Base-by-base conservation (phyloP, 371 early-diverging fungal genomes). In the Fennellomyces sp. region DNA sequence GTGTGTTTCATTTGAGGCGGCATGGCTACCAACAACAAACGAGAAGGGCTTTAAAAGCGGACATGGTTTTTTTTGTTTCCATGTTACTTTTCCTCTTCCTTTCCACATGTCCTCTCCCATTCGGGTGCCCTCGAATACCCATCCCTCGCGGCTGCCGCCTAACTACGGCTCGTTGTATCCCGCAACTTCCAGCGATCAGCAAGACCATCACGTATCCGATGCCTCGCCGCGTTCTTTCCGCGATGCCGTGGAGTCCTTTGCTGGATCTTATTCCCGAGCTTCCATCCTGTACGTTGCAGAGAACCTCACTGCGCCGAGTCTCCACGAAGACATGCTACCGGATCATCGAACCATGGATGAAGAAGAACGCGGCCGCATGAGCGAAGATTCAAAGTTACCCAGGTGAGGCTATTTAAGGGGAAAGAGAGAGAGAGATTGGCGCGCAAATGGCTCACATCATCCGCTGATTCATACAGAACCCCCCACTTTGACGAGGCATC, bases 121-220 rank as follows among this genome's bases (percentile, higher is more conserved):
- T 39, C 62, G 72, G 2, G 72, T 64, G 3, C 75, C 75, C 35
- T 52, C 52, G 10, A 75, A 75, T 27, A 75, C 66, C 3, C 75
- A 68, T 60, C 75, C 75, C 15, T 66, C 66, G 3, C 72, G 60
- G 33, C 39, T 55, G 21, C 62, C 61, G 15, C 56, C 51, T 15
- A 64, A 64, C 35, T 66, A 66, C 57, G 66, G 66, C 11, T 29
- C 66, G 2, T 23, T 56, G 11, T 45, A 45, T 12, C 19, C 19
- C n/a, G 45, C 21, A 45, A 21, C 45, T 10, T 13, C 53, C 27
- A 13, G 21, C n/a, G 5, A 45, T 12, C 19, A 45, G 35, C 21
- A 45, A 27, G 45, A 45, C 23, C 45, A 45, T 6, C 23, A 45
- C 23, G 45, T 45, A 0, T 45, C 45, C 5, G 45, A 45, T 45